phyloP scores from a whole-genome alignment of 164 flowering plant species.

The Litsea cubeba region DNA sequence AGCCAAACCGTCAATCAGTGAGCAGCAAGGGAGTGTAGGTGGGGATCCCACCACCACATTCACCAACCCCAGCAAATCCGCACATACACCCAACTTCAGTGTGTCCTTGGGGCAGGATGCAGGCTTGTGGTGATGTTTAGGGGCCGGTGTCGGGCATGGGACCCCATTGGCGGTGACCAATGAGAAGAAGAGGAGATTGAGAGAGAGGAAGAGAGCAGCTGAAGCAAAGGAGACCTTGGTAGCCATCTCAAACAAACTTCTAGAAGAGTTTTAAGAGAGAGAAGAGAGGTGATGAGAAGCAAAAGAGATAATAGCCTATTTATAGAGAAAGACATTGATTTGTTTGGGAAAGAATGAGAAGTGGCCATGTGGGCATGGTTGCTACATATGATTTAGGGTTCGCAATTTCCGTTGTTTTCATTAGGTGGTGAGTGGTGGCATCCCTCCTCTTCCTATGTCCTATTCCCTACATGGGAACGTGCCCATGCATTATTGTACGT shows the following conservation, averaged over 20 bases:
- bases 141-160: slow-evolving; percentile 34
- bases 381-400: not conserved
- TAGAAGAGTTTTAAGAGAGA: not conserved
- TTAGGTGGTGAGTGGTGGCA: not conserved
- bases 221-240: slow-evolving; percentile 27
- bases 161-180: slow-evolving; percentile 35
- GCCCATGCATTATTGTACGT: too few relatives aligned
- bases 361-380: not conserved
- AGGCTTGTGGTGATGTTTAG: slow-evolving; percentile 12
- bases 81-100: slow-evolving; percentile 65
- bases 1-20: slow-evolving; percentile 44
- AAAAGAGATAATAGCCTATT: slow-evolving; percentile 9
- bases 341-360: not conserved
- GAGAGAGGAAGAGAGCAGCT: slow-evolving; percentile 37
- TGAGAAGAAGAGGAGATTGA: slow-evolving; percentile 64
- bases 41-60: slow-evolving; percentile 48
- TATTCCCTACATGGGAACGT: not conserved
- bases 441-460: not conserved
- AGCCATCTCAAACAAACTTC: slow-evolving; percentile 32
- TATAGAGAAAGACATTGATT: slow-evolving; percentile 19
- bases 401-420: not conserved
- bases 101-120: slow-evolving; percentile 54
- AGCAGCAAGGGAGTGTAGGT: slow-evolving; percentile 52
- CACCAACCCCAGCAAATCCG: slow-evolving; percentile 43
- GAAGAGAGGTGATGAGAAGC: slow-evolving; percentile 4